Conservation (phyloP, 163 green algal genomes). For the Coccomyxa subellipsoidea region DNA sequence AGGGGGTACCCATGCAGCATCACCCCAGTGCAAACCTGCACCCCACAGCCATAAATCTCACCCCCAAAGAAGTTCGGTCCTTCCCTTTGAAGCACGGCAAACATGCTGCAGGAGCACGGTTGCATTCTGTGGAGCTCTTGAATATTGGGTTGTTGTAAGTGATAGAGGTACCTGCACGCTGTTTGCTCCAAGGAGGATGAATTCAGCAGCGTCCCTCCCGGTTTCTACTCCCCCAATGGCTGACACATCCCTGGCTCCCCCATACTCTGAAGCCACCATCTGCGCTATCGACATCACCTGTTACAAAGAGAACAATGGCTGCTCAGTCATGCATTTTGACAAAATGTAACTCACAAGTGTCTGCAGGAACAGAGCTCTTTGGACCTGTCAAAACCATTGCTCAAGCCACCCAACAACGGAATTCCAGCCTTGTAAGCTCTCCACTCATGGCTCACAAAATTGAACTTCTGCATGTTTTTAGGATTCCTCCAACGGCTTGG, state of each 20-base stretch:
- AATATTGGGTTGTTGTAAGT: too few species aligned
- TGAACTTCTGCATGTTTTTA: too few species aligned
- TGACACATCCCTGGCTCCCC: conserved; percentile 58
- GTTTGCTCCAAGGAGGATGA: conserved; percentile 84
- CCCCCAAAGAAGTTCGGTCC: too few species aligned
- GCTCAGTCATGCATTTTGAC: neutral
- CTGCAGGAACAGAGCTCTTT: neutral
- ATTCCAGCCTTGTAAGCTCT: too few species aligned
- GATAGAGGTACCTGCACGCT: conserved; percentile 78
- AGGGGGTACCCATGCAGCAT: conserved; percentile 97
- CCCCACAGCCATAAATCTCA: neutral
- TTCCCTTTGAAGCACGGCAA: too few species aligned
- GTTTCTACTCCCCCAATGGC: conserved; percentile 95
- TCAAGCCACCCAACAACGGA: too few species aligned
- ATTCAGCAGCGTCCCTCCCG: conserved; percentile 91
- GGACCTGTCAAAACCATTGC: too few species aligned
- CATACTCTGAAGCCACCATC: conserved; percentile 60
- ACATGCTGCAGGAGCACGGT: too few species aligned
- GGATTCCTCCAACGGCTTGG: too few species aligned
- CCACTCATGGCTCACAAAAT: too few species aligned
- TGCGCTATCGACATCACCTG: conserved; percentile 69
- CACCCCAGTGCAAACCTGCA: conserved; percentile 92
- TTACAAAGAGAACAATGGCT: neutral
- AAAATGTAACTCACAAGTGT: neutral
- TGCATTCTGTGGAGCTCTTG: too few species aligned